Evolutionary conservation across 805 yeast species (phyloP), one percentile per base, ranked within the genome.

Genomic region (Saccharomycopsis synnaedendra): DNA sequence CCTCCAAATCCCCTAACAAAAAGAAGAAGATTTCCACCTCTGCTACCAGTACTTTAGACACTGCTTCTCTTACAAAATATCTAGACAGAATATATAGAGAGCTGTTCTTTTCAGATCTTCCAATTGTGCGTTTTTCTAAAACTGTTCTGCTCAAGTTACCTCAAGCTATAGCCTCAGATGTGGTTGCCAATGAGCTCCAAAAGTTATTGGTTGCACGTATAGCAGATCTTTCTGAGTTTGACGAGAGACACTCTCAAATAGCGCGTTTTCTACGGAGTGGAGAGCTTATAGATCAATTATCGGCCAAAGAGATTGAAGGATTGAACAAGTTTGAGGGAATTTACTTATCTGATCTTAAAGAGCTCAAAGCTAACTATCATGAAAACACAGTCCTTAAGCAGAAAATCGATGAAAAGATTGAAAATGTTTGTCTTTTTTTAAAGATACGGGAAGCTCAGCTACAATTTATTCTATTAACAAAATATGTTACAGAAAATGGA

Each of bases 401-500:
- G 9, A 39, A 5, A n/a, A 37, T 41, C 10, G 29, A 45, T 5
- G 36, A 36, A 8, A 32, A 33, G 6, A 34, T 50, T 43, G 36
- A 47, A 46, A 3, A 36, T 41, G 31, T 42, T 10, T 40, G 28
- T 36, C 5, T 34, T 51, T n/a, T 51, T 27, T 32, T 51, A n/a
- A 51, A 51, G 32, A 51, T 51, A 5, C 31, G 53, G 19, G 54
- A 51, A 39, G 35, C 54, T 3, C 54, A 51, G 30, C 35, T 51
- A 32, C 54, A 51, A 33, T 33, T 46, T 10, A 28, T 51, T 9
- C 37, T 51, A 11, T 9, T 51, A 5, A 19, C 45, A 9, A 46
- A 51, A 31, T 38, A 48, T 4, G 41, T 43, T 31, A 27, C 42
- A 1, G 52, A 45, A 29, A 44, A 44, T 1, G 30, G 30, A 28